Base-by-base conservation (phyloP, 2,329 filamentous ascomycete genomes). In the Simplicillium aogashimaense region DNA sequence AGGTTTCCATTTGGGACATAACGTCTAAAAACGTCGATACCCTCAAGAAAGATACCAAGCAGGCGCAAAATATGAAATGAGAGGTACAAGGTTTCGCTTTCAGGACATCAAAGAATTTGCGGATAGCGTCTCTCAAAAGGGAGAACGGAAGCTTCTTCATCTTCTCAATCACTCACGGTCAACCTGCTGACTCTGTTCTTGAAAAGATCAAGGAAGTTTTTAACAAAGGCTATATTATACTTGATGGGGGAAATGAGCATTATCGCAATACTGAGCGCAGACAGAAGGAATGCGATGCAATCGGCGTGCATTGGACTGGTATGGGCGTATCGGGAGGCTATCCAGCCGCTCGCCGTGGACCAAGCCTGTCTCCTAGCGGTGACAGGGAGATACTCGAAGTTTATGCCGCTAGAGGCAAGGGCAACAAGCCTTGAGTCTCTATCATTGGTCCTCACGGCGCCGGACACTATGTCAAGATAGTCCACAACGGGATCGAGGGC, bases 391-490 rank as follows among this genome's bases (percentile, higher is more conserved):
- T 70, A 0, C 53, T 85, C 3, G 67, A 78, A 11, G 60, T 66
- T 32, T 69, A 83, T 35, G 72, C 80, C 0, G 80, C 80, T 1
- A 82, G 80, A 49, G 78, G 80, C 41, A 60, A 61, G 29, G n/a
- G n/a, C n/a, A 25, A 61, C 73, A 4, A 76, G 75, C 69, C 78
- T 1, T 85, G 80, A 48, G 76, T 81, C 1, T 72, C 63, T 1
- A 65, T 69, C 18, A 67, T 81, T 36, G 81, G 81, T 0, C 70
- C 72, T 2, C 74, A 74, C 0, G 80, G 81, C 2, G 69, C 74
- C 2, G 81, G 81, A 0, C 81, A 86, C 54, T 86, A 80, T 50
- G 78, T 84, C 32, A 86, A 86, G 63, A 86, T 85, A 79, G 70
- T 84, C 4, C 81, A 86, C 53, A 84, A 86, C 47, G 81, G 80